These are phyloP conservation scores for Esteya vermicola DNA, from an alignment of 2,329 filamentous ascomycete species.

Conservation along the genomic window DNA sequence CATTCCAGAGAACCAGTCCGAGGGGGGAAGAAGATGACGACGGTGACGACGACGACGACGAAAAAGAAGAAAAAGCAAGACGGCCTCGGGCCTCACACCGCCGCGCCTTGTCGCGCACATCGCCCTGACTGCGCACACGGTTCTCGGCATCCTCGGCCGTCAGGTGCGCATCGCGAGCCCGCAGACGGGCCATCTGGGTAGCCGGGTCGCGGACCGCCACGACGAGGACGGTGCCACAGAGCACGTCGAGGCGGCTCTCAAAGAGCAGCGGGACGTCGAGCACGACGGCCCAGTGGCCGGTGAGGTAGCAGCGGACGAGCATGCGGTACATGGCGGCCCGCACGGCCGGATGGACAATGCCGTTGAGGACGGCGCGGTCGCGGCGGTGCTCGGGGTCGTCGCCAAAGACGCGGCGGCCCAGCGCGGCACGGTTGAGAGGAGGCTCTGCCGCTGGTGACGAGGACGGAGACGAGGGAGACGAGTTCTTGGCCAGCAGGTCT, in stretches of 20 bases:
- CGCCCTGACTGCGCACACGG: slow-evolving; percentile 72
- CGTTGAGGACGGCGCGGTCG: slow-evolving; percentile 68
- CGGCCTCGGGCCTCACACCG: slow-evolving; percentile 52
- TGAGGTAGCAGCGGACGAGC: slow-evolving; percentile 58
- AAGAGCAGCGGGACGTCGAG: slow-evolving; percentile 87
- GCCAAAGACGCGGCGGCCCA: slow-evolving; percentile 80
- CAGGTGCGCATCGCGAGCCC: slow-evolving; percentile 62
- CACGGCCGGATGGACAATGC: slow-evolving; percentile 87
- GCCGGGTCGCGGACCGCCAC: slow-evolving; percentile 70
- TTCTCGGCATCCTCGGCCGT: slow-evolving; percentile 78
- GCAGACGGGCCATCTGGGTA: slow-evolving; percentile 69
- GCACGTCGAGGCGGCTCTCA: slow-evolving; percentile 70
- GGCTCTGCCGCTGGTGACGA: slow-evolving; percentile 34
- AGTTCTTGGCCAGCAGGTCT: slow-evolving; percentile 74
- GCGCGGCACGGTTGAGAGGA: slow-evolving; percentile 71
- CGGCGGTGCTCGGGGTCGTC: slow-evolving; percentile 51
- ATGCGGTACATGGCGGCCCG: slow-evolving; percentile 65
- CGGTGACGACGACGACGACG: slow-evolving; percentile 49
- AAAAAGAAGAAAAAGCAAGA: slow-evolving; percentile 71
- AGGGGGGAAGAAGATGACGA: slow-evolving; percentile 14
- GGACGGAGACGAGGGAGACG: too few species aligned
- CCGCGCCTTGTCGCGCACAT: slow-evolving; percentile 70
- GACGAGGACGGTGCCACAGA: slow-evolving; percentile 76
- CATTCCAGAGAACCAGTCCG: slow-evolving; percentile 85
- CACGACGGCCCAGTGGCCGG: slow-evolving; percentile 75